phyloP scores from a whole-genome alignment of 2,329 filamentous ascomycete species.

The Aspergillus sp. region DNA sequence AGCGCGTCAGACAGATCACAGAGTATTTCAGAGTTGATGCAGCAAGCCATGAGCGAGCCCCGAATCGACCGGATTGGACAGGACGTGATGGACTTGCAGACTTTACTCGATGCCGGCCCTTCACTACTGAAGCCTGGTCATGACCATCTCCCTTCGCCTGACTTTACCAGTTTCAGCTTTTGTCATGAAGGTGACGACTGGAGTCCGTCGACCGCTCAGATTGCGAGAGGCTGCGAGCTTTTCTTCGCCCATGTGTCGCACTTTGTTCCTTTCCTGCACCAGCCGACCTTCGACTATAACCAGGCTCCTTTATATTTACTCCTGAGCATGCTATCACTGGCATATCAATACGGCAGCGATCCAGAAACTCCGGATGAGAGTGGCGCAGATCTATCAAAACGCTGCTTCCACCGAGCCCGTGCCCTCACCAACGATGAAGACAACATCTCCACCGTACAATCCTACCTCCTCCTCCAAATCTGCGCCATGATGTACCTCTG shows the following conservation, averaged over 20 bases:
- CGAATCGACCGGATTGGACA: background rate
- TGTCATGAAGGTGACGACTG: constrained; percentile 21
- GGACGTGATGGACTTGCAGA: background rate
- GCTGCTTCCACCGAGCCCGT: constrained; percentile 36
- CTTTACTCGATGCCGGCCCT: background rate
- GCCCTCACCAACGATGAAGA: constrained; percentile 23
- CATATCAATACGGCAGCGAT: constrained; percentile 41
- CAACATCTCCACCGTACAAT: constrained; percentile 35
- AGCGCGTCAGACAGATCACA: background rate
- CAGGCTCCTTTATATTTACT: constrained; percentile 26
- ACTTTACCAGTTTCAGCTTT: background rate
- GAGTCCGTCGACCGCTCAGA: constrained; percentile 32
- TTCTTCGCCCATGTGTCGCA: constrained; percentile 39
- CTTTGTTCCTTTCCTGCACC: constrained; percentile 41
- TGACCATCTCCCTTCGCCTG: background rate
- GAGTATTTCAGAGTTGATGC: background rate
- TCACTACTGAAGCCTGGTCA: background rate
- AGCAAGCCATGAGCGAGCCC: background rate
- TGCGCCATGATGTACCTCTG: constrained; percentile 48
- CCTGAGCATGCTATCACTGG: constrained; percentile 40
- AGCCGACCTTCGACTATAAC: constrained; percentile 35
- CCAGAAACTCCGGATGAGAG: constrained; percentile 25
- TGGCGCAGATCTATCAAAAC: constrained; percentile 30
- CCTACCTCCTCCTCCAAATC: constrained; percentile 42
- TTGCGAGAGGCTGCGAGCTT: constrained; percentile 32